A percentile compares a stretch with the other conserved stretches of the same genome.
These are phyloP conservation scores for Amanita brunnescens DNA, from an alignment of 768 basidiomycete genomes.

Conservation along the genomic window DNA sequence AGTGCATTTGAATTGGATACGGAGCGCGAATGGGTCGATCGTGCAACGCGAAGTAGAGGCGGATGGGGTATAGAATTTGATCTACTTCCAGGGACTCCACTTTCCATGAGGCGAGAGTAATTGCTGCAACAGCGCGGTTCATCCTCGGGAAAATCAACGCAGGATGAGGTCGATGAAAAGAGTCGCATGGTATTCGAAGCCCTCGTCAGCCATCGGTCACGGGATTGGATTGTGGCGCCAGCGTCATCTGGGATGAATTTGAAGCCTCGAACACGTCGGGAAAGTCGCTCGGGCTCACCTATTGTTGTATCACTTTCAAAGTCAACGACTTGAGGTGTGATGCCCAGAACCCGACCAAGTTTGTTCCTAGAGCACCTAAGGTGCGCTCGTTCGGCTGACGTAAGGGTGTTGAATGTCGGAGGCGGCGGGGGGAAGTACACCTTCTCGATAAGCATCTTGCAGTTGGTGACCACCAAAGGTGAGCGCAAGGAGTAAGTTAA, in stretches of 20 bases:
- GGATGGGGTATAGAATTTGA: neutral
- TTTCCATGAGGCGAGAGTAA: neutral
- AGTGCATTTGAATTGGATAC: too few species aligned
- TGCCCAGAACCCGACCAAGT: constrained; percentile 32
- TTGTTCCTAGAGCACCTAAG: constrained; percentile 33
- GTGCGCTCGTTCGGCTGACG: constrained; percentile 25
- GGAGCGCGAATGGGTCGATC: neutral
- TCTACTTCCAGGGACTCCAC: neutral
- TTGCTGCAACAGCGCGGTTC: neutral
- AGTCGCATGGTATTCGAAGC: neutral
- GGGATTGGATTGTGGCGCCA: neutral
- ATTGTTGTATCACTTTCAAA: neutral
- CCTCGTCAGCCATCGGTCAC: neutral
- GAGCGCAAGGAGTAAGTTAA: neutral
- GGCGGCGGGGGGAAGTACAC: constrained; percentile 21
- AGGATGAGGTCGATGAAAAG: neutral
- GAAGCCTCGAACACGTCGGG: neutral
- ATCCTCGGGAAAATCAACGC: neutral
- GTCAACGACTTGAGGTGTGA: constrained; percentile 33
- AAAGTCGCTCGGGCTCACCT: constrained; percentile 1
- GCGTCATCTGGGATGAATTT: too few species aligned
- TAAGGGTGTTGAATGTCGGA: constrained; percentile 32
- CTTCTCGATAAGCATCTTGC: constrained; percentile 3
- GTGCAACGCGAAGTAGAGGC: neutral
- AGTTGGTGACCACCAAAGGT: neutral